Evolutionary conservation across 1,284 basidiomycete genomes (phyloP), one percentile per base, ranked within the genome.

Genomic region (Leccinum pallidistipes): DNA sequence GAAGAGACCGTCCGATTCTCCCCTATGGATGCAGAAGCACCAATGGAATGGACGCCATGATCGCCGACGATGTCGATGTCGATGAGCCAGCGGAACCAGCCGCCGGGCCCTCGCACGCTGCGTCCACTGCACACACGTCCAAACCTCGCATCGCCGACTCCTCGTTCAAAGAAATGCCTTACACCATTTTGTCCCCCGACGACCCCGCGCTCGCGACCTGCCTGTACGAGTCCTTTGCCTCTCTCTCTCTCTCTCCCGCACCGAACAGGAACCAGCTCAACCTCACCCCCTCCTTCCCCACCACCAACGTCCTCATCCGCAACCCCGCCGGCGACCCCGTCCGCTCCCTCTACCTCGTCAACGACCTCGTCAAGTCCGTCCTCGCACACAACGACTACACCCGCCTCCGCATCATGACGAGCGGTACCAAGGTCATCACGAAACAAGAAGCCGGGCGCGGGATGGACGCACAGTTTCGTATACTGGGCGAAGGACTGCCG

Each of bases 161-260:
- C 1, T 77, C 80, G 36, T 97, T 95, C 82, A 95, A 91, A 72
- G 96, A 98, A 75, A 92, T 93, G 73, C 95, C 95, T 1, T 97
- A 91, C 75, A 92, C 88, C 0, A 95, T 91, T 78, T 78, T 97
- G 32, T 76, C 85, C 11, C 79, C 85, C 1, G 79, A 87, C 61
- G 90, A 96, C 71, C 86, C 86, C 11, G 84, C 90, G 58, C 79
- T 97, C 27, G 71, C 81, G 60, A 79, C 80, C 21, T 90, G 88
- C 84, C 81, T 90, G 91, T 92, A 49, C 47, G 47, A 69, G 6
- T 57, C 32, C 32, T 10, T 9, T 24, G 34, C 62, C 43, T 8
- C 9, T 10, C 21, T 11, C 54, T 2, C 10, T 24, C 24, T 24
- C 24, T 27, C 24, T 27, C 24, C 24, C 2, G 4, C 36, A 11